phyloP scores from a whole-genome alignment of 176 grass and related monocot species.

The Raddia guianensis region DNA sequence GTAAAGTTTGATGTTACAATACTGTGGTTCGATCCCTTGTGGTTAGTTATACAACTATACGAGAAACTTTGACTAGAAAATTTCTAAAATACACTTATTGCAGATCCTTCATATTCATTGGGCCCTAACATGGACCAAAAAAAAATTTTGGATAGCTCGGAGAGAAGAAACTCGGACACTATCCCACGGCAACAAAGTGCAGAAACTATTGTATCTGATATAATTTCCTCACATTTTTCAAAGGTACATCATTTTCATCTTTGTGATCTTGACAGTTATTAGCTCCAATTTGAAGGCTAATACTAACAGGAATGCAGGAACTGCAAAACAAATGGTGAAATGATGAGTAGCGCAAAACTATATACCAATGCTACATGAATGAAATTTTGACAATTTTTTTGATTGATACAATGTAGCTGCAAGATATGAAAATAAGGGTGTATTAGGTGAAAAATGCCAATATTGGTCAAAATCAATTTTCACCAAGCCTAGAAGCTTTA shows the following conservation, averaged over 20 bases:
- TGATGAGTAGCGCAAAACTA: background rate
- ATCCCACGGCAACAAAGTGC: constrained; percentile 66
- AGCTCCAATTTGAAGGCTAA: constrained; percentile 2
- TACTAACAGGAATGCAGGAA: constrained; percentile 7
- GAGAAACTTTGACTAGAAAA: constrained; percentile 28
- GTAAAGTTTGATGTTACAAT: background rate
- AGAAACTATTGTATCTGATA: constrained; percentile 73
- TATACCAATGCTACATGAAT: constrained; percentile 1
- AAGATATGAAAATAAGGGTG: constrained; percentile 11
- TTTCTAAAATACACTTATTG: constrained; percentile 45
- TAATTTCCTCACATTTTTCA: constrained; percentile 68
- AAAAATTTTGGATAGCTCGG: constrained; percentile 30
- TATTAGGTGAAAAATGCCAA: no score
- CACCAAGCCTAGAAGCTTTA: no score
- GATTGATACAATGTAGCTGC: constrained; percentile 13
- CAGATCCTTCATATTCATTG: constrained; percentile 77
- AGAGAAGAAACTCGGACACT: constrained; percentile 48
- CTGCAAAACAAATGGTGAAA: background rate
- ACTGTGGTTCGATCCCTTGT: background rate
- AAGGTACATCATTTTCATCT: constrained; percentile 49
- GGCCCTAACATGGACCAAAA: constrained; percentile 28
- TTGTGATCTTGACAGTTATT: constrained; percentile 4
- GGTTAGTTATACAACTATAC: constrained; percentile 35
- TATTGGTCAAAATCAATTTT: no score
- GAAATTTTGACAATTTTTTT: constrained; percentile 7